Percentiles rank a stretch among this genome's conserved stretches.
These are phyloP conservation scores for Kuraishia piskuri DNA, from an alignment of 805 yeast species.

Conservation along the genomic window DNA sequence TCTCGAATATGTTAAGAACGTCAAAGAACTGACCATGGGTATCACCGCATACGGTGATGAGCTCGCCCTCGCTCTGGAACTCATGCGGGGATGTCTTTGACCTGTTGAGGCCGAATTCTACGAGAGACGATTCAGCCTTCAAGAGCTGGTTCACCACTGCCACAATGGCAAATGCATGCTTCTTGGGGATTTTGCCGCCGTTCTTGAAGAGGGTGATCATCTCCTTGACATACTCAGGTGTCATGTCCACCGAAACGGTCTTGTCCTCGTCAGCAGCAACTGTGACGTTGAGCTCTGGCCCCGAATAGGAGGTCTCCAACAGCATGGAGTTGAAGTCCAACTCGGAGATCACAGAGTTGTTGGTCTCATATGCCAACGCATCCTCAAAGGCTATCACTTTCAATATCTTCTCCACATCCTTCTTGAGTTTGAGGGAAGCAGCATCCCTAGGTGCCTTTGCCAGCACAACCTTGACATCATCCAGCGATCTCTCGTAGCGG, in stretches of 20 bases:
- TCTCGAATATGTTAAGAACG: slow-evolving; percentile 67
- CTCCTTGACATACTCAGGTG: slow-evolving; percentile 45
- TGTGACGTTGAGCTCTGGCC: slow-evolving; percentile 41
- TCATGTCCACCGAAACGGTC: slow-evolving; percentile 32
- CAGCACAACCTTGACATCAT: slow-evolving; percentile 59
- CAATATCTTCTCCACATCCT: slow-evolving; percentile 55
- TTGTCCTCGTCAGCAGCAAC: slow-evolving; percentile 22
- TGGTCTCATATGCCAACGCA: slow-evolving; percentile 73
- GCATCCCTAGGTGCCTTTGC: slow-evolving; percentile 58
- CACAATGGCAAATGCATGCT: slow-evolving; percentile 75
- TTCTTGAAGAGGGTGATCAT: slow-evolving; percentile 66
- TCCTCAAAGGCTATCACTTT: slow-evolving; percentile 73
- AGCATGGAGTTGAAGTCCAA: slow-evolving; percentile 38
- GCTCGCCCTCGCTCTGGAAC: slow-evolving; percentile 25
- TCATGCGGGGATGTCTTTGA: slow-evolving; percentile 20
- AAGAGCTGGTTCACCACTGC: slow-evolving; percentile 62
- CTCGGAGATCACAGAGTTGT: slow-evolving; percentile 35
- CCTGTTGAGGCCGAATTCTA: slow-evolving; percentile 45
- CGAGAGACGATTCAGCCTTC: slow-evolving; percentile 60
- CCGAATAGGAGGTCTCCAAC: slow-evolving; percentile 50
- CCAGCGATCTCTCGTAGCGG: slow-evolving; percentile 65
- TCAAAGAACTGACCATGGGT: slow-evolving; percentile 97
- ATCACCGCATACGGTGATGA: slow-evolving; percentile 88
- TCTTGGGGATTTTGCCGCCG: slow-evolving; percentile 71
- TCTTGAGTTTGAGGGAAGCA: slow-evolving; percentile 53